Conservation (phyloP, 2,329 filamentous ascomycete species). For the Stachybotrys elegans region DNA sequence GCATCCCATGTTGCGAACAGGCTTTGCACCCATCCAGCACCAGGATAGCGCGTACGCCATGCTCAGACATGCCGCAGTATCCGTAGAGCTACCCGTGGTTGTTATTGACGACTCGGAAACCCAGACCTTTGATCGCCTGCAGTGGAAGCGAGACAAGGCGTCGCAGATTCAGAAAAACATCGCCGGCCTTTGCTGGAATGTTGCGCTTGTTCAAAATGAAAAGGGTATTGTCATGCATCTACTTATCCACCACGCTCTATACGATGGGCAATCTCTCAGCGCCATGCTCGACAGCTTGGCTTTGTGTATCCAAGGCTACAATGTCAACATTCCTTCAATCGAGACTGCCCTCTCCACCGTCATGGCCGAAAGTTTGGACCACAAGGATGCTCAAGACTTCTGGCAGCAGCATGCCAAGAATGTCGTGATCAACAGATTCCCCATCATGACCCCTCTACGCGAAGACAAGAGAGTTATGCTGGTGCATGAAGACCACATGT, state of each 20-base stretch:
- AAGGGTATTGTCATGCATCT: conserved; percentile 33
- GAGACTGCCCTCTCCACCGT: conserved; percentile 35
- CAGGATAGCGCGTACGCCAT: conserved; percentile 64
- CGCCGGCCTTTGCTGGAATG: conserved; percentile 57
- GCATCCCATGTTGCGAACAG: conserved; percentile 72
- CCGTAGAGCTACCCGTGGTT: conserved; percentile 10
- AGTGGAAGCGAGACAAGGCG: conserved; percentile 31
- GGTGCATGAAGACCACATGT: conserved; percentile 28
- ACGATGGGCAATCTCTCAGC: conserved; percentile 73
- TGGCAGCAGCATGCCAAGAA: conserved; percentile 56
- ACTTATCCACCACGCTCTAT: conserved; percentile 72
- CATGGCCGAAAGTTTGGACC: conserved; percentile 24
- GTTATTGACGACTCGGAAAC: background rate
- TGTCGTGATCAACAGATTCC: conserved; percentile 65
- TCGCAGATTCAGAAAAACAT: conserved; percentile 35
- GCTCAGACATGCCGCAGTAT: conserved; percentile 49
- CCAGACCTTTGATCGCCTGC: conserved; percentile 20
- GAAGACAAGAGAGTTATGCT: conserved; percentile 26
- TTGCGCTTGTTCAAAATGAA: conserved; percentile 39
- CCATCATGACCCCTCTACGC: conserved; percentile 63
- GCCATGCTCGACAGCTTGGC: conserved; percentile 57
- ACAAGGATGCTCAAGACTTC: conserved; percentile 42
- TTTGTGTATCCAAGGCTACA: conserved; percentile 15
- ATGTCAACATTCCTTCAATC: conserved; percentile 16
- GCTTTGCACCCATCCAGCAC: conserved; percentile 62